A percentile compares a stretch with the other conserved stretches of the same genome.
phyloP scores from a whole-genome alignment of 108 stramenopile genomes.

The Nitzschia inconspicua region DNA sequence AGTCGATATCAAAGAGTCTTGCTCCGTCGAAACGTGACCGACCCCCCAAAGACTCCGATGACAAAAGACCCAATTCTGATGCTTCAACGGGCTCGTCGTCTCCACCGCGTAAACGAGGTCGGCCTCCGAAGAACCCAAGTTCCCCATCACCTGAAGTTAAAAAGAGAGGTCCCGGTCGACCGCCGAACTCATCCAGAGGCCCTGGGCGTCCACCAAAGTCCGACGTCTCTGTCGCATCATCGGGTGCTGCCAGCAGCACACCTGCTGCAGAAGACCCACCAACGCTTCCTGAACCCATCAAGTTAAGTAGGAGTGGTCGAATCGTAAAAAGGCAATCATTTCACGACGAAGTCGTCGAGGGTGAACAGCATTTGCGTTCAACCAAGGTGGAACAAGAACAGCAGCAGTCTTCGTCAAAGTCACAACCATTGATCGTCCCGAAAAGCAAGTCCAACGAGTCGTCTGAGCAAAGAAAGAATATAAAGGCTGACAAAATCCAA shows the following conservation, averaged over 20 bases:
- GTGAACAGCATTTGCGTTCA: slow-evolving; percentile 51
- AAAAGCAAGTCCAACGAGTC: neutral
- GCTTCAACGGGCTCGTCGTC: neutral
- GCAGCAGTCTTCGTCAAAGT: slow-evolving; percentile 1
- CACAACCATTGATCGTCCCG: neutral
- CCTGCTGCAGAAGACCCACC: neutral
- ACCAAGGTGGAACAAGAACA: slow-evolving; percentile 15
- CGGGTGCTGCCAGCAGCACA: neutral
- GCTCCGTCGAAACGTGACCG: slow-evolving; percentile 28
- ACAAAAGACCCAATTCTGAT: neutral
- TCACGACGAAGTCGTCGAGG: slow-evolving; percentile 70
- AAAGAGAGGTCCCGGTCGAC: neutral
- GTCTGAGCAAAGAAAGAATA: slow-evolving; percentile 9
- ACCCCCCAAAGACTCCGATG: slow-evolving; percentile 13
- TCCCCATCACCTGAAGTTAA: no score
- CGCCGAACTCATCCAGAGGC: neutral
- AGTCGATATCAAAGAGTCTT: neutral
- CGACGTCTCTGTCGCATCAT: neutral
- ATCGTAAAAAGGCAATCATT: slow-evolving; percentile 66
- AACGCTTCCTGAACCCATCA: slow-evolving; percentile 18
- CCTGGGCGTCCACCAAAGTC: no score
- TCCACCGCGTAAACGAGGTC: slow-evolving; percentile 16
- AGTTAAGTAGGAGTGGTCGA: slow-evolving; percentile 71
- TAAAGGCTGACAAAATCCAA: neutral
- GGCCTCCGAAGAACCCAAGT: slow-evolving; percentile 16